Evolutionary conservation across 768 basidiomycete species (phyloP).

Genomic region (Tulasnella sp.): DNA sequence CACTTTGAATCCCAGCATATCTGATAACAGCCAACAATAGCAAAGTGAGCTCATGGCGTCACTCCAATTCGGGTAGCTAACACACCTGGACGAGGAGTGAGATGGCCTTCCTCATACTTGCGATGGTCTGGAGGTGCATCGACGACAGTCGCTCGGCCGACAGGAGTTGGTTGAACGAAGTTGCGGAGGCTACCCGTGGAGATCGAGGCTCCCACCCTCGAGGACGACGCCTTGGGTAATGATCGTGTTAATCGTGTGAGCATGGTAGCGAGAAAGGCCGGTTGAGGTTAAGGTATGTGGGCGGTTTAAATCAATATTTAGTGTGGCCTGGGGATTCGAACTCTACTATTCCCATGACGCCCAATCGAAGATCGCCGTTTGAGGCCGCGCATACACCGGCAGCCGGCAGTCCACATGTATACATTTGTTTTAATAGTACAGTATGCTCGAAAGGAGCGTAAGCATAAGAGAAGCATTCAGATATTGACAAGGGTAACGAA

Average conservation of each 20-base stretch:
- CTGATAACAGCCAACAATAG: constrained; percentile 31
- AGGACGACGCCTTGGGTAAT: background rate
- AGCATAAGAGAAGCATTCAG: too few species aligned
- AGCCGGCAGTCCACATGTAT: too few species aligned
- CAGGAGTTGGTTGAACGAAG: constrained; percentile 72
- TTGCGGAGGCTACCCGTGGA: constrained; percentile 27
- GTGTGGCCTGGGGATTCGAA: too few species aligned
- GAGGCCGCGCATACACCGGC: too few species aligned
- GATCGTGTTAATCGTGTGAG: constrained; percentile 3
- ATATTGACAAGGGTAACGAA: too few species aligned
- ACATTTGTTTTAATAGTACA: too few species aligned
- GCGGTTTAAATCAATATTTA: too few species aligned
- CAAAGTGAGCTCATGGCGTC: background rate
- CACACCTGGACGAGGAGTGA: constrained; percentile 60
- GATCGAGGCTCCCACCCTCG: background rate
- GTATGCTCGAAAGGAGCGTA: too few species aligned
- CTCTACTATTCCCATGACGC: too few species aligned
- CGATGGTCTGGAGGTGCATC: constrained; percentile 53
- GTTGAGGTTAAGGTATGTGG: too few species aligned
- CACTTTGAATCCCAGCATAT: constrained; percentile 84
- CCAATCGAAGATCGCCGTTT: too few species aligned
- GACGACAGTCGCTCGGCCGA: constrained; percentile 73
- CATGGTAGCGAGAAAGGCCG: background rate
- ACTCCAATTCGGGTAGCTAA: background rate
- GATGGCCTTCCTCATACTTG: constrained; percentile 42